Conservation (phyloP, 2,329 filamentous ascomycete species). For the Westerdykella sp. region DNA sequence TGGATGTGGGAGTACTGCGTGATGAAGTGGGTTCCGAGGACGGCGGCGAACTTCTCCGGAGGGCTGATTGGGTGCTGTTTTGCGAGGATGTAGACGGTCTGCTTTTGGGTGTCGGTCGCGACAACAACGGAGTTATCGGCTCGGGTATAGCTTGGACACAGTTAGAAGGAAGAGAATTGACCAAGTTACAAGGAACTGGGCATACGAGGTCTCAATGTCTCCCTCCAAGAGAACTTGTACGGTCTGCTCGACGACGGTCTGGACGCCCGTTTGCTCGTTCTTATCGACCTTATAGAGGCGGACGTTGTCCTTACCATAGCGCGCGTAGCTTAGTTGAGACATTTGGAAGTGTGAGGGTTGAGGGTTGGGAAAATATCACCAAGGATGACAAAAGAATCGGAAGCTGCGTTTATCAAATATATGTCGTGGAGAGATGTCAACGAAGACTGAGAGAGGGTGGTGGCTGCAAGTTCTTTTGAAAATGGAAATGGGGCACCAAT, state of each 20-base stretch:
- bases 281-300: conserved; percentile 91
- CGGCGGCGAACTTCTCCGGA: conserved; percentile 83
- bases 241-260: conserved; percentile 91
- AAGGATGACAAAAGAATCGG: background rate
- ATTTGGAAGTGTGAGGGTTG: conserved; percentile 22
- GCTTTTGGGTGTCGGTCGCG: conserved; percentile 96
- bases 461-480: background rate
- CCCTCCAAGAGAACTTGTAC: conserved; percentile 90
- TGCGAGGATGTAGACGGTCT: conserved; percentile 82
- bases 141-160: conserved; percentile 65
- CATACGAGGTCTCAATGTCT: conserved; percentile 76
- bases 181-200: conserved; percentile 2
- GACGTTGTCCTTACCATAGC: conserved; percentile 96
- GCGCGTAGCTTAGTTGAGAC: conserved; percentile 52
- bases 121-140: conserved; percentile 95
- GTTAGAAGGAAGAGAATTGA: conserved; percentile 10
- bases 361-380: background rate
- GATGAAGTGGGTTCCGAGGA: conserved; percentile 82
- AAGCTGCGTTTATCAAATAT: background rate
- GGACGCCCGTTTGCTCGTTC: conserved; percentile 66
- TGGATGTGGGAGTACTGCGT: conserved; percentile 83
- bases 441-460: background rate
- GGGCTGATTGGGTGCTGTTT: conserved; percentile 90
- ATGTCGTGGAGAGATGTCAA: background rate
- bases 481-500: conserved; percentile 12